Conservation (phyloP, 1,139 yeast genomes). For the Citeromyces siamensis region DNA sequence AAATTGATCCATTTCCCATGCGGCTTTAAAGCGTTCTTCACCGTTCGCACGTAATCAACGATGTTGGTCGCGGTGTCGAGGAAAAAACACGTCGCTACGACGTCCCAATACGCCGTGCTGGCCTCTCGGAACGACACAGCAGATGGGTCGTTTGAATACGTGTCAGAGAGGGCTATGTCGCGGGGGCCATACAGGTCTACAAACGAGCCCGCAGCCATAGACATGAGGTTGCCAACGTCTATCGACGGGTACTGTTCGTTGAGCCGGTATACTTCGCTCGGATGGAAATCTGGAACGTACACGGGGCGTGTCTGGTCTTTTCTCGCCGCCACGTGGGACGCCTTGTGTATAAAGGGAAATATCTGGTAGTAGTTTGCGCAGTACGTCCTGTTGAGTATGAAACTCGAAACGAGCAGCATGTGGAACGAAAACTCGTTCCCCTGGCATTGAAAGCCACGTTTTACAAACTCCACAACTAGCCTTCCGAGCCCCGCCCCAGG, state of each 20-base stretch:
- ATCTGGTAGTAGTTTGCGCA: slow-evolving; percentile 26
- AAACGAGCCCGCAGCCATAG: slow-evolving; percentile 76
- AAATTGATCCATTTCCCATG: slow-evolving; percentile 72
- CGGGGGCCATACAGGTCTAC: slow-evolving; percentile 59
- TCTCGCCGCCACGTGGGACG: slow-evolving; percentile 33
- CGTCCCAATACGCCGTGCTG: slow-evolving; percentile 31
- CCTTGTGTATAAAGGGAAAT: slow-evolving; percentile 42
- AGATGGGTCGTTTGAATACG: slow-evolving; percentile 24
- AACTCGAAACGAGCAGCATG: slow-evolving; percentile 62
- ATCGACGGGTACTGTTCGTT: slow-evolving; percentile 24
- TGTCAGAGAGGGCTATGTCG: slow-evolving; percentile 21
- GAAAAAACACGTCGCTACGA: slow-evolving; percentile 62
- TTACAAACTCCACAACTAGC: slow-evolving; percentile 60
- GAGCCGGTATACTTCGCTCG: slow-evolving; percentile 22
- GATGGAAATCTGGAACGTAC: slow-evolving; percentile 38
- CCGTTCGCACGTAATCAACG: slow-evolving; percentile 52
- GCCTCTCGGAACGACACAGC: slow-evolving; percentile 29
- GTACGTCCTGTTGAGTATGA: slow-evolving; percentile 42
- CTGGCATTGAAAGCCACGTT: slow-evolving; percentile 58
- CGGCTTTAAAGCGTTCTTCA: slow-evolving; percentile 34
- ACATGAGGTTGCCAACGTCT: slow-evolving; percentile 43
- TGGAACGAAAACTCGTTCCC: slow-evolving; percentile 82
- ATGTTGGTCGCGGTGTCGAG: slow-evolving; percentile 71
- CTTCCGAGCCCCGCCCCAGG: slow-evolving; percentile 87
- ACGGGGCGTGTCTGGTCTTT: slow-evolving; percentile 35